Base-by-base conservation (phyloP, 192 early-diverging fungal genomes). In the Podila verticillata region DNA sequence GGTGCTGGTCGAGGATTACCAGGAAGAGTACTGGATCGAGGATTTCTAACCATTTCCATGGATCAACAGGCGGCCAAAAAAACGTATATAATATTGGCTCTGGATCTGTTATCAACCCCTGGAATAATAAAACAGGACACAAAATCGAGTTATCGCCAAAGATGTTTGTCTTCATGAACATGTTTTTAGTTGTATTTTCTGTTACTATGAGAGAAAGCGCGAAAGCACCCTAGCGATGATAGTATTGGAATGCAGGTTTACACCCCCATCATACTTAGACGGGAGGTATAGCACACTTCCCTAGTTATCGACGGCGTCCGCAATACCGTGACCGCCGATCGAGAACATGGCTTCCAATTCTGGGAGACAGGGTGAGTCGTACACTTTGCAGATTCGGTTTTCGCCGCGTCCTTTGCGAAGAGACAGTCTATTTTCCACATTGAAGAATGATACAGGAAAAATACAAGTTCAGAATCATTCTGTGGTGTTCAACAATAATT, bases 331-430 rank as follows among this genome's bases (percentile, higher is more conserved):
- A 29, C 86, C 85, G 20, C 89, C 88, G 70, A 99, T 99, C 24
- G 95, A 89, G 88, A 99, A 99, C 74, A 92, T 87, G 19, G 93
- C 95, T 78, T 99, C 97, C 4, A 92, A 84, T 73, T 99, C 97
- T 4, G 97, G 93, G 34, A 99, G 82, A 65, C 93, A 96, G 5
- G 97, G 97, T 6, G 96, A 97, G 78, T 99, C 97, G 83, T 98
- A 99, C 35, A 99, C 89, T 82, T 99, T 99, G 87, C 96, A 97
- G 34, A 97, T 91, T 30, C 97, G 91, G 44, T 88, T 96, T 69
- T 98, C 96, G 20, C 91, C 96, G 9, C 94, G 85, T 20, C 94
- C 97, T 80, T 99, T 99, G 66, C 94, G 91, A 51, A 99, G 85
- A 70, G 90, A 99, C 47, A 99, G 82, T 61, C 93, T 91, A 70